These are phyloP conservation scores for Endothia cerciana DNA, from an alignment of 2,329 filamentous ascomycete species.

Conservation along the genomic window DNA sequence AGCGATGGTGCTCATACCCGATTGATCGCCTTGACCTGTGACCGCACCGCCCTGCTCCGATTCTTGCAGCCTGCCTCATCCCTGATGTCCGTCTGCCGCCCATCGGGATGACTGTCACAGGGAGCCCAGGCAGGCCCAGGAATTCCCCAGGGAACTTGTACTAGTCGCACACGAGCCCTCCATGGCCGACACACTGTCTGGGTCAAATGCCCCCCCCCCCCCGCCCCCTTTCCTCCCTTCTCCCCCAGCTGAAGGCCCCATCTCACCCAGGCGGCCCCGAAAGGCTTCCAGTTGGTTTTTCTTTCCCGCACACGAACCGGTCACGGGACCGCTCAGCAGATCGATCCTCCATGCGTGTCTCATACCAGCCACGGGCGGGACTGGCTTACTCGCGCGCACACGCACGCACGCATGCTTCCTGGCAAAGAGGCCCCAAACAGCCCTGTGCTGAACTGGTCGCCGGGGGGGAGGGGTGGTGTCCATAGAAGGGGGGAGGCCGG, in stretches of 20 bases:
- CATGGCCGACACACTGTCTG: neutral
- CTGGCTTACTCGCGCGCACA: neutral
- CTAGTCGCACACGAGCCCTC: neutral
- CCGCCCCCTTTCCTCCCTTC: neutral
- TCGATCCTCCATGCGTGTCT: conserved; percentile 19
- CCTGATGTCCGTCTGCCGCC: neutral
- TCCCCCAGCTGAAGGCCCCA: conserved; percentile 5
- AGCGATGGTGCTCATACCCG: neutral
- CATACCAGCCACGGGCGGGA: conserved; percentile 22
- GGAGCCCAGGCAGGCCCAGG: neutral
- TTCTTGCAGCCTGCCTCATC: neutral
- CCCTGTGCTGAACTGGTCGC: neutral
- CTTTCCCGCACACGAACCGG: neutral
- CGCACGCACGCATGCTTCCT: neutral
- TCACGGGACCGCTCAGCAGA: conserved; percentile 25
- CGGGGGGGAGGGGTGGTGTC: neutral
- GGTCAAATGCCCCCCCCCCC: neutral
- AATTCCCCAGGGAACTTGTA: neutral
- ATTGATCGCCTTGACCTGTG: neutral
- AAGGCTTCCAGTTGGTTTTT: neutral
- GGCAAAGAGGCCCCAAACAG: neutral
- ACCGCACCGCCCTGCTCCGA: neutral
- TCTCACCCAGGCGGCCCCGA: neutral
- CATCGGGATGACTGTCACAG: neutral
- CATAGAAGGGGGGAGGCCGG: conserved; percentile 3